Percentiles rank a stretch among this genome's conserved stretches.
Evolutionary conservation across 257 asterid genomes (phyloP).

Genomic region (Jaltomata sinuosa): DNA sequence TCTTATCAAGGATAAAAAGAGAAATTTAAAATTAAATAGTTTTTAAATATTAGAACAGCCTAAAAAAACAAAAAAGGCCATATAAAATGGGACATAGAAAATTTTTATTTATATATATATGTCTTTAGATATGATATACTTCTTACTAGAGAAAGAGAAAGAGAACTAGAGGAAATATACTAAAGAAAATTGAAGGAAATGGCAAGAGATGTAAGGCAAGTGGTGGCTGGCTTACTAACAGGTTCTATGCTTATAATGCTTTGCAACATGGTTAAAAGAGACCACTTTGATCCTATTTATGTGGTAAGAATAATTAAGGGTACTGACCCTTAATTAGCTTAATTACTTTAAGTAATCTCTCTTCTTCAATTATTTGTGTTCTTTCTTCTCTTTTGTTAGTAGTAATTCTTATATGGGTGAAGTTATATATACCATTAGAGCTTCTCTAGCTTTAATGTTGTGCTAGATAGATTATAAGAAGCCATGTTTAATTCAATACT

Average conservation of each 20-base stretch:
- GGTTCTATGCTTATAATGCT: conserved; percentile 54
- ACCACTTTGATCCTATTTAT: conserved; percentile 43
- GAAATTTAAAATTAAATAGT: neutral
- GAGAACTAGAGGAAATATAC: neutral
- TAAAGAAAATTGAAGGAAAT: neutral
- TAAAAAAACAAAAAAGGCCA: neutral
- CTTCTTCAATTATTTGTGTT: neutral
- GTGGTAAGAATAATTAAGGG: conserved; percentile 15
- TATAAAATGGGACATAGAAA: neutral
- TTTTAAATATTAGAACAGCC: neutral
- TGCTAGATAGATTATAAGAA: neutral
- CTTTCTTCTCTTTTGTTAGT: neutral
- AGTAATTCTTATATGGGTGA: neutral
- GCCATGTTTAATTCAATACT: neutral
- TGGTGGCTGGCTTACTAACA: conserved; percentile 45
- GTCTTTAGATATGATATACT: neutral
- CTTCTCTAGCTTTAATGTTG: neutral
- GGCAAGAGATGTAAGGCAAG: conserved; percentile 45
- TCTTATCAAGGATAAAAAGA: neutral
- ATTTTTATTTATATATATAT: neutral
- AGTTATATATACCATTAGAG: neutral
- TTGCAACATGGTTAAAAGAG: conserved; percentile 50
- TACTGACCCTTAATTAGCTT: neutral
- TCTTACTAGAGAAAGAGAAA: neutral
- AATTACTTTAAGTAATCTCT: neutral